Percentiles rank a stretch among this genome's conserved stretches.
Evolutionary conservation across 768 basidiomycete genomes (phyloP).

Genomic region (Leccinum variicolor): DNA sequence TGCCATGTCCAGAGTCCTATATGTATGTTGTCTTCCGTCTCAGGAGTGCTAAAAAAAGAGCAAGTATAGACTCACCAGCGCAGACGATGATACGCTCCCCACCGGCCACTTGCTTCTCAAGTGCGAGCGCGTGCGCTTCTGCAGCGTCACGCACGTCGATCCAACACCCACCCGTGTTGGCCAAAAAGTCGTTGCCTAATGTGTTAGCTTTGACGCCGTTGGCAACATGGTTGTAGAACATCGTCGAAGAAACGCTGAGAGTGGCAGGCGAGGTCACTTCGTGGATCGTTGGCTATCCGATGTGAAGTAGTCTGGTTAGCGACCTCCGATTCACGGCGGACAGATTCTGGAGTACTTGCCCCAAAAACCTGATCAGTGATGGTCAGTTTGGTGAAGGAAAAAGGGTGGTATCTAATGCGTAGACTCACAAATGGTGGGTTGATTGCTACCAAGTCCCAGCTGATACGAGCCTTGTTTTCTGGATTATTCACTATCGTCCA

Average conservation of each 20-base stretch:
- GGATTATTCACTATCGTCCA: constrained; percentile 42
- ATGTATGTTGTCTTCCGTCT: not conserved
- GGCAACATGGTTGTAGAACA: not conserved
- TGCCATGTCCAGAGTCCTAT: not conserved
- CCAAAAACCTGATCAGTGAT: not conserved
- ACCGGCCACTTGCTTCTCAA: not conserved
- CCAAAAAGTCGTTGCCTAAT: not conserved
- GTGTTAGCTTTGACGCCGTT: no score
- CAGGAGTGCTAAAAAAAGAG: not conserved
- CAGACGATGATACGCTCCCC: not conserved
- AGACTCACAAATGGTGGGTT: constrained; percentile 38
- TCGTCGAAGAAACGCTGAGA: not conserved
- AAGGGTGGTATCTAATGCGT: no score
- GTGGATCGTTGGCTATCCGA: not conserved
- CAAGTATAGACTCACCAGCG: not conserved
- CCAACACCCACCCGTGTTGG: not conserved
- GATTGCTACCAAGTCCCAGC: constrained; percentile 39
- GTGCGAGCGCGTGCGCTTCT: not conserved
- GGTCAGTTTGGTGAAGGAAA: no score
- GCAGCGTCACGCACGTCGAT: not conserved
- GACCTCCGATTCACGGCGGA: not conserved
- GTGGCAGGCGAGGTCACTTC: not conserved
- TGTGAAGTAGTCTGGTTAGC: not conserved
- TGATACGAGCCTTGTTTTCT: constrained; percentile 29
- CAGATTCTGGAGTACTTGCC: not conserved